Conservation (phyloP, 352 stramenopile species). For the Phytophthora sansomeana region DNA sequence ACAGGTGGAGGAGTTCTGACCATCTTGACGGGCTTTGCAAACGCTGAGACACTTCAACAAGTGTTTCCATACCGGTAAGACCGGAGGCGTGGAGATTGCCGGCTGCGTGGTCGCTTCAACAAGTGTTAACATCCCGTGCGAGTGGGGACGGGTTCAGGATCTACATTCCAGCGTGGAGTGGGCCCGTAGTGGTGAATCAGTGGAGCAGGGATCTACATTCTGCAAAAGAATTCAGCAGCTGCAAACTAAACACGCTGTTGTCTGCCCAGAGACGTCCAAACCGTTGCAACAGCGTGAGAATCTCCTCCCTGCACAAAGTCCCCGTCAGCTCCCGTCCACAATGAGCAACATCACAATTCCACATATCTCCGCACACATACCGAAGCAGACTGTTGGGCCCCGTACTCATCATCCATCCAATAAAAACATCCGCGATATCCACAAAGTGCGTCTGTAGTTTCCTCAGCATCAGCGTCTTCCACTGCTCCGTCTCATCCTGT, state of each 20-base stretch:
- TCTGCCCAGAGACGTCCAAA: conserved; percentile 66
- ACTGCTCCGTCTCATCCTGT: conserved; percentile 23
- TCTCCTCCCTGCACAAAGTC: conserved; percentile 44
- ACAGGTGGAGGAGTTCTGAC: too few relatives aligned
- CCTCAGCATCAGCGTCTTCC: conserved; percentile 39
- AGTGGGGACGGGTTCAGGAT: too few relatives aligned
- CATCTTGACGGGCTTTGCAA: too few relatives aligned
- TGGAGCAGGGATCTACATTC: too few relatives aligned
- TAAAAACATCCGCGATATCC: conserved; percentile 71
- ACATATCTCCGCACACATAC: conserved; percentile 32
- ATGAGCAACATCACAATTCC: not conserved
- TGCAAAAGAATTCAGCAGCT: conserved; percentile 68
- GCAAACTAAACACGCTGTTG: conserved; percentile 77
- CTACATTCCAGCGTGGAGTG: too few relatives aligned
- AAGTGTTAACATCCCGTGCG: too few relatives aligned
- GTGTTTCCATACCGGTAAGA: too few relatives aligned
- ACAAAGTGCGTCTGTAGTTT: conserved; percentile 78
- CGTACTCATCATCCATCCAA: conserved; percentile 72
- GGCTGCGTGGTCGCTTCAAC: too few relatives aligned
- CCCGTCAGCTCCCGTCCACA: not conserved
- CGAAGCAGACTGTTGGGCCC: conserved; percentile 40
- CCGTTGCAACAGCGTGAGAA: conserved; percentile 54
- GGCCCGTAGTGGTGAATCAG: too few relatives aligned
- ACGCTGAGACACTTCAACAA: too few relatives aligned
- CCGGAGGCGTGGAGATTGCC: too few relatives aligned